These are phyloP conservation scores for Lactifluus hygrophoroides DNA, from an alignment of 768 basidiomycete genomes.

Conservation along the genomic window DNA sequence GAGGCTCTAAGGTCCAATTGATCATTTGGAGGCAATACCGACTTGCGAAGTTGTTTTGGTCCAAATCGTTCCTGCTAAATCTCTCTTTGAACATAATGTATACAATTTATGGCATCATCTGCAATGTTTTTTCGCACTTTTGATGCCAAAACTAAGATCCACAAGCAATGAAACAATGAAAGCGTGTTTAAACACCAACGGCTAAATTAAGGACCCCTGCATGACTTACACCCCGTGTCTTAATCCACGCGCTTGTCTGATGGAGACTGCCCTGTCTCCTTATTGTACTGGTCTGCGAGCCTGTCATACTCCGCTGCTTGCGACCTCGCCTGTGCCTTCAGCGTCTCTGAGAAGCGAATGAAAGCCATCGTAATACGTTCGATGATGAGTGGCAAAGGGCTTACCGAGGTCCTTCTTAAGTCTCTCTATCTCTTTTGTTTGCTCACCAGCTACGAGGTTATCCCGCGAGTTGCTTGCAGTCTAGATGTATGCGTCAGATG, in stretches of 20 bases:
- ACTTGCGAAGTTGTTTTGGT: not conserved
- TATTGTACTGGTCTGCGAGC: slow-evolving; percentile 69
- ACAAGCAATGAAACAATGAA: not conserved
- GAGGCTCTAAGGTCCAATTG: not conserved
- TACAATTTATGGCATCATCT: not conserved
- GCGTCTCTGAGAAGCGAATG: slow-evolving; percentile 40
- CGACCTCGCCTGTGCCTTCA: slow-evolving; percentile 76
- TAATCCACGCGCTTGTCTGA: slow-evolving; percentile 64
- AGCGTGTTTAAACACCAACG: not conserved
- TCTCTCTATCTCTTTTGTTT: slow-evolving; percentile 49
- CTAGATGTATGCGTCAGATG: slow-evolving; percentile 21
- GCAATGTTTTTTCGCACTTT: not conserved
- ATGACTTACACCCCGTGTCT: not conserved
- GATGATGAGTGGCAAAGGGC: not conserved
- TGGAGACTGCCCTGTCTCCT: slow-evolving; percentile 46
- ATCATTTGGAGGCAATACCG: not conserved
- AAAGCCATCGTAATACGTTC: not conserved
- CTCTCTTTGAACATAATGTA: not conserved
- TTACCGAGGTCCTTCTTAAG: slow-evolving; percentile 56
- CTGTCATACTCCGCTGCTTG: slow-evolving; percentile 78
- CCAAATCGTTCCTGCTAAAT: not conserved
- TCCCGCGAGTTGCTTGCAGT: slow-evolving; percentile 29
- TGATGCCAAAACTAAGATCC: not conserved
- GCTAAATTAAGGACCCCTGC: not conserved
- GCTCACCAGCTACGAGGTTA: slow-evolving; percentile 29